These are phyloP conservation scores for Gypsophila paniculata DNA, from an alignment of 179 eudicot species.

Conservation along the genomic window DNA sequence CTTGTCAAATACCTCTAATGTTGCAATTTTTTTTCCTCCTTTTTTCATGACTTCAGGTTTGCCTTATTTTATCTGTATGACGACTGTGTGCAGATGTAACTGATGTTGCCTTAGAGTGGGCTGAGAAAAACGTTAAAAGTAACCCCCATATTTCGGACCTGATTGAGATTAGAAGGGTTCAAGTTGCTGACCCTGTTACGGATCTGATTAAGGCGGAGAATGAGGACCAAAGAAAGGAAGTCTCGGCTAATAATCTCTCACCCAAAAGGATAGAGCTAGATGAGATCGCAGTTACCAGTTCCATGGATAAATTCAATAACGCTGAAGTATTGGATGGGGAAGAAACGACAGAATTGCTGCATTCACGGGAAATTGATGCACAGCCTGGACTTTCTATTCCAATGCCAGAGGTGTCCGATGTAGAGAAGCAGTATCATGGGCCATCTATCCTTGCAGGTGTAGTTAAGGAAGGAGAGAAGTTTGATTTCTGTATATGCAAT, in stretches of 20 bases:
- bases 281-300: slow-evolving; percentile 10
- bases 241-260: slow-evolving; percentile 14
- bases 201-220: background rate
- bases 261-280: slow-evolving; percentile 16
- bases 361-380: slow-evolving; percentile 18
- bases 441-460: slow-evolving; percentile 69
- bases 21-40: background rate
- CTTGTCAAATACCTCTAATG: background rate
- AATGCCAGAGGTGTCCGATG: slow-evolving; percentile 17
- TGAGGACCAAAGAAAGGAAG: slow-evolving; percentile 14
- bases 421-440: slow-evolving; percentile 41
- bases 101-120: slow-evolving; percentile 89
- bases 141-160: slow-evolving; percentile 70
- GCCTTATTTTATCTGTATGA: slow-evolving; percentile 11
- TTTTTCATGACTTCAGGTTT: background rate
- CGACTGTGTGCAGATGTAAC: slow-evolving; percentile 53
- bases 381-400: slow-evolving; percentile 18
- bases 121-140: slow-evolving; percentile 60
- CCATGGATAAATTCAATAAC: slow-evolving; percentile 21
- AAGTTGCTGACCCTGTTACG: slow-evolving; percentile 13
- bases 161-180: slow-evolving; percentile 73
- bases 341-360: slow-evolving; percentile 16
- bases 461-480: slow-evolving; percentile 66
- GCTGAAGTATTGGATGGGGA: slow-evolving; percentile 3
- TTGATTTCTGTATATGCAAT: slow-evolving; percentile 97